These are phyloP conservation scores for Alternaria gansuensis DNA, from an alignment of 2,329 filamentous ascomycete genomes.

Conservation along the genomic window DNA sequence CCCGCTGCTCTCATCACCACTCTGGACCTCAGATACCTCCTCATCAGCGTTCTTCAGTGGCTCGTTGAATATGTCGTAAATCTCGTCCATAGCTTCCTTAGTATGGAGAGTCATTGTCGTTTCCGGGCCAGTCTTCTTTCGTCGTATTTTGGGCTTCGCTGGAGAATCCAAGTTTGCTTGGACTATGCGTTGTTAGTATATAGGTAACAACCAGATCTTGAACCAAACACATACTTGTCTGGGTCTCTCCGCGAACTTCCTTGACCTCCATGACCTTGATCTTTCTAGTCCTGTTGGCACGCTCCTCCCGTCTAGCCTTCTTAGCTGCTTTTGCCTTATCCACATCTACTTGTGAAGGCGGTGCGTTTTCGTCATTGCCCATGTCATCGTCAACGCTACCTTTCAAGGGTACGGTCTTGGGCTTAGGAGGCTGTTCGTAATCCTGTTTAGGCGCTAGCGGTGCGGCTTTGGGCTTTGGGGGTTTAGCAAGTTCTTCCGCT, in stretches of 20 bases:
- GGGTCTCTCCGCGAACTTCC: slow-evolving; percentile 78
- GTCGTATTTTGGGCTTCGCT: slow-evolving; percentile 73
- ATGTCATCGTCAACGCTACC: slow-evolving; percentile 46
- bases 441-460: slow-evolving; percentile 32
- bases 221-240: slow-evolving; percentile 75
- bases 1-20: slow-evolving; percentile 72
- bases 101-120: slow-evolving; percentile 99
- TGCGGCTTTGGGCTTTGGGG: slow-evolving; percentile 23
- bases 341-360: slow-evolving; percentile 58
- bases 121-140: slow-evolving; percentile 77
- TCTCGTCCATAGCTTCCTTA: slow-evolving; percentile 92
- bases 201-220: background rate
- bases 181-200: slow-evolving; percentile 63
- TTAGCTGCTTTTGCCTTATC: slow-evolving; percentile 66
- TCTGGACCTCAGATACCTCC: slow-evolving; percentile 64
- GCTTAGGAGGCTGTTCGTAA: slow-evolving; percentile 29
- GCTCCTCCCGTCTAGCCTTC: slow-evolving; percentile 59
- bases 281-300: slow-evolving; percentile 61
- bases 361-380: slow-evolving; percentile 59
- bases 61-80: slow-evolving; percentile 96
- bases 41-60: slow-evolving; percentile 67
- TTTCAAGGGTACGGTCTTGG: slow-evolving; percentile 46
- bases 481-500: slow-evolving; percentile 23
- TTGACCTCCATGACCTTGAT: slow-evolving; percentile 77
- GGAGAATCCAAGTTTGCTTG: slow-evolving; percentile 94